These are phyloP conservation scores for Aspergillus taichungensis DNA, from an alignment of 495 filamentous ascomycete genomes.

Conservation along the genomic window DNA sequence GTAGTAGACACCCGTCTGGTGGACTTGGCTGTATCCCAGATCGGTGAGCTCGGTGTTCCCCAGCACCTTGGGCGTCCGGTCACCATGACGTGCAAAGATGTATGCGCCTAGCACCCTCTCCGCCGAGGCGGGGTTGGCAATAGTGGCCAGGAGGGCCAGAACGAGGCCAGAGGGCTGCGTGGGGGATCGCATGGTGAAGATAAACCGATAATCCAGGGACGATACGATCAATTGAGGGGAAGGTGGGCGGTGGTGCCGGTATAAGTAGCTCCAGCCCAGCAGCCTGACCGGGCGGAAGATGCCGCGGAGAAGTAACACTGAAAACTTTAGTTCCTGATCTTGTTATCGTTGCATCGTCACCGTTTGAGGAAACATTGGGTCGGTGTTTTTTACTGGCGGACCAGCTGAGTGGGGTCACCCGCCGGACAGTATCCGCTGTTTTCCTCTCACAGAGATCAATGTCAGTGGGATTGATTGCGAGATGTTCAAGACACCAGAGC, in stretches of 20 bases:
- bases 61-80: conserved; percentile 48
- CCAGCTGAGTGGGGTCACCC: no score
- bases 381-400: no score
- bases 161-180: conserved; percentile 20
- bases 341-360: no score
- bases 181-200: conserved; percentile 23
- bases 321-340: no score
- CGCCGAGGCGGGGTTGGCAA: conserved; percentile 34
- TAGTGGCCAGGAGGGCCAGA: conserved; percentile 19
- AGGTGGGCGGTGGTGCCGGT: no score
- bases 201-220: background rate
- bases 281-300: no score
- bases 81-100: conserved; percentile 58
- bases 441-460: no score
- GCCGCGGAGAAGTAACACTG: no score
- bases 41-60: conserved; percentile 47
- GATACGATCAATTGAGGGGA: background rate
- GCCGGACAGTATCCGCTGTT: no score
- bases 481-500: no score
- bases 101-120: conserved; percentile 55
- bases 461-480: no score
- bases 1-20: conserved; percentile 52
- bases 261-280: no score
- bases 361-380: background rate
- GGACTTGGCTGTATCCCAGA: conserved; percentile 54